Evolutionary conservation across 73 alveolate genomes (phyloP).

Genomic region (Symbiodinium pilosum): DNA sequence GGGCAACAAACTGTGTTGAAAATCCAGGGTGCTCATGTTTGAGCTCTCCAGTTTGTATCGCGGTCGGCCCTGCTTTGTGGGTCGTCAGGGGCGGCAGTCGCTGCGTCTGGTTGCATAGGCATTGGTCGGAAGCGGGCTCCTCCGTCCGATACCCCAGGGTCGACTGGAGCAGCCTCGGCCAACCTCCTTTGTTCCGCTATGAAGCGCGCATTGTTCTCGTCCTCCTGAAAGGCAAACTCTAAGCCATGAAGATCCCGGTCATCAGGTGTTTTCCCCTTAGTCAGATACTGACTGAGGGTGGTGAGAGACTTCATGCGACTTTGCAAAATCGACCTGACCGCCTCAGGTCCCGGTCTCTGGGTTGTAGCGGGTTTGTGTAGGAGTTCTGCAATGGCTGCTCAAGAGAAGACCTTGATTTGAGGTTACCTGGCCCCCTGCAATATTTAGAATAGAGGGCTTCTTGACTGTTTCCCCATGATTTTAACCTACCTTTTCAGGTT

Average conservation of each 20-base stretch:
- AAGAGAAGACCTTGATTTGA: too few relatives aligned
- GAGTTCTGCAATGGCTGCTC: too few relatives aligned
- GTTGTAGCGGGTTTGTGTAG: too few relatives aligned
- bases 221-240: not conserved
- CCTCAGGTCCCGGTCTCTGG: not conserved
- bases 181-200: not conserved
- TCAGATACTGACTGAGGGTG: not conserved
- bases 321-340: not conserved
- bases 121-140: not conserved
- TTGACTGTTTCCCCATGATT: too few relatives aligned
- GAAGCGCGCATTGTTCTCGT: not conserved
- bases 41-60: not conserved
- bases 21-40: too few relatives aligned
- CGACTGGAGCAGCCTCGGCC: not conserved
- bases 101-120: not conserved
- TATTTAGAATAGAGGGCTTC: too few relatives aligned
- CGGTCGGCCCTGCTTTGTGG: not conserved
- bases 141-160: too few relatives aligned
- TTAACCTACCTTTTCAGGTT: too few relatives aligned
- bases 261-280: not conserved
- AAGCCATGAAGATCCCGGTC: not conserved
- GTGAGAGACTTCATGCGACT: not conserved
- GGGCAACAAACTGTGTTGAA: too few relatives aligned
- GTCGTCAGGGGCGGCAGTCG: not conserved
- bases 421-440: too few relatives aligned